phyloP scores from a whole-genome alignment of 352 stramenopile species.

The Phytophthora palmivora region DNA sequence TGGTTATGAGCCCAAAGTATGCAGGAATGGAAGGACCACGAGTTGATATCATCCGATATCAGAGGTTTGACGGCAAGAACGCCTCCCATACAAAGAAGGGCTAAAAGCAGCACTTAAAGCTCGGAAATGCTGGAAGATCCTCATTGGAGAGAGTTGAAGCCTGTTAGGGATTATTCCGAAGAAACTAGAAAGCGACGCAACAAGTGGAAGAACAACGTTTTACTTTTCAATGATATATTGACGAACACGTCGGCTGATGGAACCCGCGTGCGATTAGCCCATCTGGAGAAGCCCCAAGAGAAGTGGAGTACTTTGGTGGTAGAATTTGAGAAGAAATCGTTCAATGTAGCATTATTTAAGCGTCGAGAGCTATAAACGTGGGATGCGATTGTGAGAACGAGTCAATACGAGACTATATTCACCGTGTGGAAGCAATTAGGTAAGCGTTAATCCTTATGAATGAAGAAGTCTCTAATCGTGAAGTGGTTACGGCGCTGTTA shows the following conservation, averaged over 20 bases:
- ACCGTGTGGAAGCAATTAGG: too few species aligned
- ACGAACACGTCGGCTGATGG: constrained; percentile 20
- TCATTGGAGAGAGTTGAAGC: constrained; percentile 15
- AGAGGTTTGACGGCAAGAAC: constrained; percentile 20
- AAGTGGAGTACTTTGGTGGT: constrained; percentile 19
- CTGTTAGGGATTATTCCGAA: background rate
- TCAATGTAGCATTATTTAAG: constrained; percentile 4
- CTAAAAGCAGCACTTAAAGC: constrained; percentile 15
- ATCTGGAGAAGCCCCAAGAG: constrained; percentile 17
- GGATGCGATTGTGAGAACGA: too few species aligned
- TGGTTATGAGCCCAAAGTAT: constrained; percentile 22
- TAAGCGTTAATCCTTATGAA: too few species aligned
- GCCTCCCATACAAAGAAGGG: constrained; percentile 15
- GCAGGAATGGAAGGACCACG: background rate
- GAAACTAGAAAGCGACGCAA: constrained; percentile 1
- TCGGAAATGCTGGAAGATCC: constrained; percentile 18
- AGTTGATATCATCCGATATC: constrained; percentile 8
- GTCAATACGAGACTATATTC: too few species aligned
- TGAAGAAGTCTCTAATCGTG: too few species aligned
- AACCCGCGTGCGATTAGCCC: constrained; percentile 11
- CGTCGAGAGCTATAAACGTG: too few species aligned
- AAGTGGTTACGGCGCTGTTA: too few species aligned
- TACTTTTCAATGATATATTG: constrained; percentile 22
- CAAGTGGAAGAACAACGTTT: constrained; percentile 9
- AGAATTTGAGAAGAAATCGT: constrained; percentile 23